Percentiles rank a stretch among this genome's conserved stretches.
These are phyloP conservation scores for Cucurbitaria berberidis DNA, from an alignment of 2,329 filamentous ascomycete species.

Conservation along the genomic window DNA sequence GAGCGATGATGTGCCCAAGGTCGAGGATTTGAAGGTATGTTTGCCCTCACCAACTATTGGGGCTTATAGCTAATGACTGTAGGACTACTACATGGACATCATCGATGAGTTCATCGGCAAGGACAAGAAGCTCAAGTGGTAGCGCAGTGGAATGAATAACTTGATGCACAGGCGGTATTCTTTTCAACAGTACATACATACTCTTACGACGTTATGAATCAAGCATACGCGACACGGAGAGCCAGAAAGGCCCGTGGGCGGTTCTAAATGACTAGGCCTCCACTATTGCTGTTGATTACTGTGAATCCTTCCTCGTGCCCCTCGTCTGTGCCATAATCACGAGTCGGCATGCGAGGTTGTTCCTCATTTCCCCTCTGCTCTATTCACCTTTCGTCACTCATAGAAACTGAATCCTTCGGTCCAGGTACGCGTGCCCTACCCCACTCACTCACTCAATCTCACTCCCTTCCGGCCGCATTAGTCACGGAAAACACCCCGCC, in stretches of 20 bases:
- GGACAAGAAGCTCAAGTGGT: constrained; percentile 73
- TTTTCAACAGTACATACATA: constrained; percentile 5
- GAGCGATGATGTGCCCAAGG: constrained; percentile 78
- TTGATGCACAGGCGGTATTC: constrained; percentile 2
- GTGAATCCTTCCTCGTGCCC: too few relatives aligned
- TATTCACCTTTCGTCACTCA: too few relatives aligned
- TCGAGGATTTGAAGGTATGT: constrained; percentile 74
- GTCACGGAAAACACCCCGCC: too few relatives aligned
- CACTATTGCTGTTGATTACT: too few relatives aligned
- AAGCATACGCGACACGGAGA: constrained; percentile 7
- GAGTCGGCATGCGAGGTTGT: too few relatives aligned
- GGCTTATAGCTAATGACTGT: constrained; percentile 5
- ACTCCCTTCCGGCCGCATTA: too few relatives aligned
- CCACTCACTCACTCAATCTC: too few relatives aligned
- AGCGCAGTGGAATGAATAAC: constrained; percentile 24
- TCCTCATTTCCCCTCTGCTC: too few relatives aligned
- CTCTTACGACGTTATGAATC: background rate
- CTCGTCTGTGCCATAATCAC: too few relatives aligned
- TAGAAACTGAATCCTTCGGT: too few relatives aligned
- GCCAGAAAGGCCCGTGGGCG: constrained; percentile 24
- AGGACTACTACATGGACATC: constrained; percentile 75
- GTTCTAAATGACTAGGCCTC: background rate
- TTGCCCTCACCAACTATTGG: background rate
- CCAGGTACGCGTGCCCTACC: too few relatives aligned
- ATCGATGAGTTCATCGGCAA: constrained; percentile 76